Evolutionary conservation across 345 rosid species (phyloP).

Genomic region (Cochlearia excelsa): DNA sequence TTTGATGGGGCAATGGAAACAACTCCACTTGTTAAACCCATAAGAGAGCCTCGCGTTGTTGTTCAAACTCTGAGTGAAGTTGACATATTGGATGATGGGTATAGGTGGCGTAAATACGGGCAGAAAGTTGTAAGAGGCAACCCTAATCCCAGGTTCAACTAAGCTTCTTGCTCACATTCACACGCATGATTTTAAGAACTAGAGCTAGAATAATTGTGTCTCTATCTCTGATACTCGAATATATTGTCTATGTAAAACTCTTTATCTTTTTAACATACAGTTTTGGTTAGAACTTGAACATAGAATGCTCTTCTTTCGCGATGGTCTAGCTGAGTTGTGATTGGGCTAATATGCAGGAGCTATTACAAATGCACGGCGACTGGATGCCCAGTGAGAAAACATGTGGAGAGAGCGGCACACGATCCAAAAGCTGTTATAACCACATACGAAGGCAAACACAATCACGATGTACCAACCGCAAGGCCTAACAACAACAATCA

Average conservation of each 20-base stretch:
- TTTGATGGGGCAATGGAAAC: constrained; percentile 70
- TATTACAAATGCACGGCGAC: constrained; percentile 92
- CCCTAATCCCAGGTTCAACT: constrained; percentile 82
- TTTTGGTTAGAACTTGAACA: constrained; percentile 15
- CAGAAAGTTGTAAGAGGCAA: constrained; percentile 98
- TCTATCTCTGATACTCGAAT: background rate
- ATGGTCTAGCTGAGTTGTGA: background rate
- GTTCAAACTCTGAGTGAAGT: constrained; percentile 96
- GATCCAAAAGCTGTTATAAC: constrained; percentile 95
- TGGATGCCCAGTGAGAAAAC: constrained; percentile 95
- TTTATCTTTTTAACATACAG: background rate
- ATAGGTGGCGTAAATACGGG: constrained; percentile 98
- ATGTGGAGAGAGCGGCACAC: constrained; percentile 96
- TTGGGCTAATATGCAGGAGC: constrained; percentile 53
- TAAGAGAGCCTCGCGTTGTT: constrained; percentile 91
- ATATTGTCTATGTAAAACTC: background rate
- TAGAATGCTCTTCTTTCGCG: constrained; percentile 3
- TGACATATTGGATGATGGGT: constrained; percentile 97
- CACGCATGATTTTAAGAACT: background rate
- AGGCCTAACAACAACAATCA: constrained; percentile 58
- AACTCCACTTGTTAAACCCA: constrained; percentile 84
- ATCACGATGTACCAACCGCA: constrained; percentile 87
- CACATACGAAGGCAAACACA: constrained; percentile 96
- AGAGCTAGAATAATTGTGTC: constrained; percentile 10
- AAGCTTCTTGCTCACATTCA: background rate